phyloP scores from a whole-genome alignment of 345 rosid species.

The Pelargonium nanum region DNA sequence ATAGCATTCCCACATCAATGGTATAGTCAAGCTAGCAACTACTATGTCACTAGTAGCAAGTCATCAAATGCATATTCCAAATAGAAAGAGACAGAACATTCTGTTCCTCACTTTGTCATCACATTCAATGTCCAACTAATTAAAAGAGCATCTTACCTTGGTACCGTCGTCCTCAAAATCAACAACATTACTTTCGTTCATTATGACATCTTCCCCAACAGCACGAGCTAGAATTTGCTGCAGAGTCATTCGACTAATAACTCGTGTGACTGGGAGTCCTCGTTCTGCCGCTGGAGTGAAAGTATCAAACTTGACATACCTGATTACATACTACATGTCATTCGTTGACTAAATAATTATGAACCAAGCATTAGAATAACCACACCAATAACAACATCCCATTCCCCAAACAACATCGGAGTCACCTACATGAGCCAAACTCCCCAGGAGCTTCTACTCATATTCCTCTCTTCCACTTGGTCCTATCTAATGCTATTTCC shows the following conservation, averaged over 20 bases:
- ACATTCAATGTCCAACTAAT: conserved; percentile 2
- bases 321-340: conserved; percentile 23
- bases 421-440: too few species aligned
- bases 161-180: conserved; percentile 67
- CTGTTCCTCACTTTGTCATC: neutral
- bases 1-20: conserved; percentile 2
- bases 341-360: conserved; percentile 10
- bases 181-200: conserved; percentile 75
- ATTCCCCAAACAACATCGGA: neutral
- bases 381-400: neutral
- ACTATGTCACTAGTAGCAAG: conserved; percentile 2
- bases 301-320: conserved; percentile 89
- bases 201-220: conserved; percentile 70
- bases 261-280: conserved; percentile 89
- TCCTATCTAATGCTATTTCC: too few species aligned
- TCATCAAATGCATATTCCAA: conserved; percentile 4
- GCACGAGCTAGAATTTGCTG: conserved; percentile 72
- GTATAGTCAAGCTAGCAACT: neutral
- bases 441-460: too few species aligned
- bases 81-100: neutral
- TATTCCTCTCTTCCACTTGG: too few species aligned
- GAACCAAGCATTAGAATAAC: conserved; percentile 2
- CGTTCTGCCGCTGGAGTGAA: conserved; percentile 85
- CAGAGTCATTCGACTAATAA: conserved; percentile 81
- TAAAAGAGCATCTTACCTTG: conserved; percentile 37